Base-by-base conservation (phyloP, 441 rosid species). In the Capsella rubella region DNA sequence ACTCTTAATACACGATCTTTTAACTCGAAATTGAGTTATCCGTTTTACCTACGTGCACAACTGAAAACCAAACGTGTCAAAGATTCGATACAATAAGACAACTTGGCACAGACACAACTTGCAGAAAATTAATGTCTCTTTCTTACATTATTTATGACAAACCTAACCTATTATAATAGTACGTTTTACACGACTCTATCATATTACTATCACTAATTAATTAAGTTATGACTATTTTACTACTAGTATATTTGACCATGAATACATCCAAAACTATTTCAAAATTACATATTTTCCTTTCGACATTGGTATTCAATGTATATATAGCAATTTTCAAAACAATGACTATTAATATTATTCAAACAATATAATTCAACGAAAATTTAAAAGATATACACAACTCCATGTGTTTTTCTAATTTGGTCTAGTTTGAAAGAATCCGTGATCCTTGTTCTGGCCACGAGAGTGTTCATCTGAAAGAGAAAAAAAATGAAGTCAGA, bases 101-200 rank as follows among this genome's bases (percentile, higher is more conserved):
- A 64, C 63, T 16, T 72, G 69, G 5, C 50, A 64, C 71, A 53
- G 71, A 1, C 58, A 73, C 71, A 63, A 63, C 49, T 72, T 64
- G 76, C 49, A 55, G 69, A 34, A 18, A 52, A 1, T 13, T 49
- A 59, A 4, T 40, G 61, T 6, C 51, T 25, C 42, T 1, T 62
- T 70, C 13, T 32, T 34, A 31, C 5, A 56, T 35, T 4, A 66
- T 57, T 66, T 39, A 74, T 74, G 40, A 47, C 71, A 64, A 35
- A 57, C 67, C 67, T 56, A 39, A 74, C 72, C 8, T 49, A 16
- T 49, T 37, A 15, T 14, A 25, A 27, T 59, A 21, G 11, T 25
- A 46, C 15, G 7, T 25, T 34, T 8, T 56, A 12, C 45, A 56
- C 8, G 72, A 47, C 66, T 37, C 32, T 46, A 12, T 21, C 25